Base-by-base conservation (phyloP, 2,329 filamentous ascomycete species). In the Aspergillus sp. region DNA sequence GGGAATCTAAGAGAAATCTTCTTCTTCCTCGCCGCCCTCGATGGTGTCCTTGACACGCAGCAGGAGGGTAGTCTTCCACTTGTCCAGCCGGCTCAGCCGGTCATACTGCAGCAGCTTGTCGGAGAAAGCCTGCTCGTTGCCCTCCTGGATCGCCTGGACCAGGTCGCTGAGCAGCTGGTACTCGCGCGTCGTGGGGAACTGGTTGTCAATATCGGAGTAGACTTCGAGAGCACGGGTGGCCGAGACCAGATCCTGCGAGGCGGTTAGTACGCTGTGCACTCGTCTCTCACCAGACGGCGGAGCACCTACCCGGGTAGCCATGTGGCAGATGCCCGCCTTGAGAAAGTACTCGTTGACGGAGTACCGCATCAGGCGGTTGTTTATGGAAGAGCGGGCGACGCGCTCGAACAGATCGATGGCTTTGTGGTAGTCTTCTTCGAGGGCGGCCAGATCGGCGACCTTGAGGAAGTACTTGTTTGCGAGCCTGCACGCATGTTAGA, bases 401-500 rank as follows among this genome's bases (percentile, higher is more conserved):
- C 88, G 86, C 72, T 97, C 93, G 76, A 88, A 97, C 61, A 87
- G 81, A 58, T 87, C 82, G 63, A 92, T 90, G 52, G 91, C 84
- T 73, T 88, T 90, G 77, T 87, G 86, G 77, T 96, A 97, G 69
- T 97, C 89, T 54, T 78, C 84, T 52, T 91, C 87, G 13, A 96
- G 75, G 11, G 90, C 94, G 5, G 89, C 82, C 43, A 97, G 80
- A 65, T 97, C 94, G 45, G 91, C 93, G 9, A 92, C 88, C 77
- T 97, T 97, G 61, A 97, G 84, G 79, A 84, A 96, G 54, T 94
- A 84, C 75, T 97, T 97, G 78, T 96, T 97, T 58, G 92, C 91
- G 29, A 96, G 82, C 32, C 89, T 91, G 63, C 43, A 47, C 17
- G 34, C 34, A 38, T 10, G 9, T 29, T 29, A 20, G 31, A 47